A percentile compares a stretch with the other conserved stretches of the same genome.
Conservation (phyloP, 768 basidiomycete genomes). For the Trametes cubensis region DNA sequence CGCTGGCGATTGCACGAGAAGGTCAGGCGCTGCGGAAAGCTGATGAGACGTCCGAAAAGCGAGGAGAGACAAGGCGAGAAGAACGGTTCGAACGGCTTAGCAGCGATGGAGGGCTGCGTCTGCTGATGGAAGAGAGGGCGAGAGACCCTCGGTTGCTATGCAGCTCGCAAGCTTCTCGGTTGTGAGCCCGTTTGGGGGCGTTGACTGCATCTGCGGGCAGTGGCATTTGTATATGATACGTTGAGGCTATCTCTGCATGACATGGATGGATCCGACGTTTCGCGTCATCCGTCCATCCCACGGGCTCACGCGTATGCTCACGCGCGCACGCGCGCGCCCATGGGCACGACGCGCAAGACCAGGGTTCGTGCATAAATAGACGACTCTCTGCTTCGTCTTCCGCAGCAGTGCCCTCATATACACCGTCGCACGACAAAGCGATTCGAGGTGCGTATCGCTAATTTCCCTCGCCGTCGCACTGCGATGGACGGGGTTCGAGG, state of each 20-base stretch:
- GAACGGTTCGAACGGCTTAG: background rate
- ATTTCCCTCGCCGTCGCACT: background rate
- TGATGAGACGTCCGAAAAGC: background rate
- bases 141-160: conserved; percentile 23
- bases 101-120: background rate
- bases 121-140: background rate
- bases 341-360: conserved; percentile 4
- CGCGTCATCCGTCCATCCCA: no score
- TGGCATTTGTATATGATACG: no score
- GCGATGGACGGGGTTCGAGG: background rate
- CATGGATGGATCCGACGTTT: no score
- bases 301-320: background rate
- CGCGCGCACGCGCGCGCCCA: no score
- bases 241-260: no score
- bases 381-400: conserved; percentile 1
- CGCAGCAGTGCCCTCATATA: conserved; percentile 11
- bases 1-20: background rate
- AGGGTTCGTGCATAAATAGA: conserved; percentile 21
- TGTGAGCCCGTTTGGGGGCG: conserved; percentile 15
- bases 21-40: background rate
- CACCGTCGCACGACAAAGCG: no score
- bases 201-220: background rate
- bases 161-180: conserved; percentile 16
- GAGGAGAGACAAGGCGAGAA: background rate
- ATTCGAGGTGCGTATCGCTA: background rate